phyloP scores from a whole-genome alignment of 2,329 filamentous ascomycete genomes.

The Xylaria sp. region DNA sequence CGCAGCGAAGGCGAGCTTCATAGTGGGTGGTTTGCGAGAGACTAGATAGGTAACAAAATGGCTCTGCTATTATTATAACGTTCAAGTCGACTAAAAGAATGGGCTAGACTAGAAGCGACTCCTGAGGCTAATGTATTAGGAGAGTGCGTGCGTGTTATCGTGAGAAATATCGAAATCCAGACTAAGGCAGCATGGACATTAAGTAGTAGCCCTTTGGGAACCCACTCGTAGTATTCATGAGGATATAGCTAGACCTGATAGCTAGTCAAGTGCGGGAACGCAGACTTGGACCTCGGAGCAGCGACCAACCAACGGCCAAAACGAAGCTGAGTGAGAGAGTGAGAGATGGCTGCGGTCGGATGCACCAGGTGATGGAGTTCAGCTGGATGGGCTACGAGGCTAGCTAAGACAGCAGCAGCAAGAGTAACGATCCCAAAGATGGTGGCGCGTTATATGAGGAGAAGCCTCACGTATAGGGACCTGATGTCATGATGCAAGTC shows the following conservation, averaged over 20 bases:
- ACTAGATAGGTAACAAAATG: neutral
- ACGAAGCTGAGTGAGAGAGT: constrained; percentile 12
- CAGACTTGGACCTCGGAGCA: neutral
- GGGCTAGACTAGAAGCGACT: constrained; percentile 3
- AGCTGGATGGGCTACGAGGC: constrained; percentile 30
- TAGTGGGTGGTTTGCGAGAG: constrained; percentile 9
- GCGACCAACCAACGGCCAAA: constrained; percentile 7
- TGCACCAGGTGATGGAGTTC: constrained; percentile 35
- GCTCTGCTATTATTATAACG: neutral
- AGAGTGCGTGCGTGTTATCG: constrained; percentile 1
- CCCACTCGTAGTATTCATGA: constrained; percentile 18
- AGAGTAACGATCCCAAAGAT: constrained; percentile 4
- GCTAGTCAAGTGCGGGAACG: constrained; percentile 19
- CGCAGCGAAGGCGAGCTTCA: constrained; percentile 32
- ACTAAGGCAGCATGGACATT: constrained; percentile 5
- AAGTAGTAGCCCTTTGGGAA: constrained; percentile 19
- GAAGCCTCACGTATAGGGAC: constrained; percentile 24
- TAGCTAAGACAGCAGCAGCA: constrained; percentile 18
- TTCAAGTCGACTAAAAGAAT: neutral
- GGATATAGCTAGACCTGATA: constrained; percentile 2
- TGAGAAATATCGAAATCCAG: neutral
- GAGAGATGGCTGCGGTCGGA: constrained; percentile 16
- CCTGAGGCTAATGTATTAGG: constrained; percentile 1
- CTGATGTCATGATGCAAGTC: constrained; percentile 35
- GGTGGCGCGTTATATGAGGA: constrained; percentile 11